These are phyloP conservation scores for Clarireedia homoeocarpa DNA, from an alignment of 2,329 filamentous ascomycete species.

Conservation along the genomic window DNA sequence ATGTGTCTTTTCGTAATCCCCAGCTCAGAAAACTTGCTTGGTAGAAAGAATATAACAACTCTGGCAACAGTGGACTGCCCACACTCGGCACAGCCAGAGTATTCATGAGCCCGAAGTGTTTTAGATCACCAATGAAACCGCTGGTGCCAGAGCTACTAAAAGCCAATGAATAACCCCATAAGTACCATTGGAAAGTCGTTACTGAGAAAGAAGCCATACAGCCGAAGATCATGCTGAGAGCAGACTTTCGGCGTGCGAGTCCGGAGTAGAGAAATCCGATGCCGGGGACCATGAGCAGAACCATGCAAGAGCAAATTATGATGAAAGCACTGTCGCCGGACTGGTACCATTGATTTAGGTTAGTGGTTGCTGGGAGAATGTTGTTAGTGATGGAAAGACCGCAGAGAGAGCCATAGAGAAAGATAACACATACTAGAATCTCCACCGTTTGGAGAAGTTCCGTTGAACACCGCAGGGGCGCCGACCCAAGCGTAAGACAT, in stretches of 20 bases:
- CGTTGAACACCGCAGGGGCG: constrained; percentile 53
- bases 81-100: constrained; percentile 78
- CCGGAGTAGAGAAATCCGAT: constrained; percentile 97
- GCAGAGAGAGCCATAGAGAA: background rate
- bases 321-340: constrained; percentile 93
- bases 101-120: constrained; percentile 82
- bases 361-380: constrained; percentile 39
- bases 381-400: too few relatives aligned
- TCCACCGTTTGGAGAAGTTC: constrained; percentile 38
- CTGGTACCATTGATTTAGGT: constrained; percentile 93
- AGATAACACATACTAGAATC: constrained; percentile 27
- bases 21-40: constrained; percentile 46
- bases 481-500: constrained; percentile 46
- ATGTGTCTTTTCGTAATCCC: background rate
- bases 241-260: constrained; percentile 91
- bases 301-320: constrained; percentile 82
- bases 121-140: constrained; percentile 85
- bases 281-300: constrained; percentile 92
- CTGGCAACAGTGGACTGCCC: constrained; percentile 80
- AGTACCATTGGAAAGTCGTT: constrained; percentile 97
- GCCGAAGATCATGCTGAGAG: constrained; percentile 93
- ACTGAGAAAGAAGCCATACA: constrained; percentile 91
- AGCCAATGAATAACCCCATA: constrained; percentile 95
- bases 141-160: constrained; percentile 77
- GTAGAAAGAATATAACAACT: constrained; percentile 90